phyloP scores from a whole-genome alignment of 1,284 basidiomycete genomes.

The Inonotus hispidus region DNA sequence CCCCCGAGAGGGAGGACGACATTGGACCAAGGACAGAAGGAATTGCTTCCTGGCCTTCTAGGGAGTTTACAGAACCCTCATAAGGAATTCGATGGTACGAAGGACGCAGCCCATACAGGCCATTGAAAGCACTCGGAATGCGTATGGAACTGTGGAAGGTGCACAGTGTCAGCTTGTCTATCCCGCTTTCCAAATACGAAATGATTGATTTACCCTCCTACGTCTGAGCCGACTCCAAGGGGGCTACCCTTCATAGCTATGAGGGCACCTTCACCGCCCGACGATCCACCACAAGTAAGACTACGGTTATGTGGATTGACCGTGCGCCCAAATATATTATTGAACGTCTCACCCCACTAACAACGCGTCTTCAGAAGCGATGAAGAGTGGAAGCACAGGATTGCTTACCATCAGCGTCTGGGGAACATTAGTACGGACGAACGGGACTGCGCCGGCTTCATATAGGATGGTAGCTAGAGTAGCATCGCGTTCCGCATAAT shows the following conservation, averaged over 20 bases:
- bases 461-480: constrained; percentile 57
- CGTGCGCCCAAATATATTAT: constrained; percentile 65
- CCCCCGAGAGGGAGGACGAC: constrained; percentile 46
- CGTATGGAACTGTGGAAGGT: constrained; percentile 48
- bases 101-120: constrained; percentile 66
- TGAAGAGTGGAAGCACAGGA: neutral
- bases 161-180: neutral
- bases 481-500: constrained; percentile 46
- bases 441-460: constrained; percentile 59
- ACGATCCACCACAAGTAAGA: constrained; percentile 52
- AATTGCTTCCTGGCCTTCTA: constrained; percentile 68
- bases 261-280: constrained; percentile 56
- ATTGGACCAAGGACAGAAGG: constrained; percentile 72
- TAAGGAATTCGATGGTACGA: constrained; percentile 71
- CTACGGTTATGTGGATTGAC: constrained; percentile 54
- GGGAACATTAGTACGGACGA: constrained; percentile 67
- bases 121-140: constrained; percentile 62
- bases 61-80: constrained; percentile 51
- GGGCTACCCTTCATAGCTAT: constrained; percentile 52
- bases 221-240: constrained; percentile 64
- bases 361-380: neutral
- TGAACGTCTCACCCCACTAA: constrained; percentile 59
- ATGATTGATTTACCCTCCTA: constrained; percentile 45
- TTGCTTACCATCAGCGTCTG: constrained; percentile 54
- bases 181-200: neutral